Percentiles rank a stretch among this genome's conserved stretches.
Conservation (phyloP, 805 yeast genomes). For the Saccharomycopsis capsularis region DNA sequence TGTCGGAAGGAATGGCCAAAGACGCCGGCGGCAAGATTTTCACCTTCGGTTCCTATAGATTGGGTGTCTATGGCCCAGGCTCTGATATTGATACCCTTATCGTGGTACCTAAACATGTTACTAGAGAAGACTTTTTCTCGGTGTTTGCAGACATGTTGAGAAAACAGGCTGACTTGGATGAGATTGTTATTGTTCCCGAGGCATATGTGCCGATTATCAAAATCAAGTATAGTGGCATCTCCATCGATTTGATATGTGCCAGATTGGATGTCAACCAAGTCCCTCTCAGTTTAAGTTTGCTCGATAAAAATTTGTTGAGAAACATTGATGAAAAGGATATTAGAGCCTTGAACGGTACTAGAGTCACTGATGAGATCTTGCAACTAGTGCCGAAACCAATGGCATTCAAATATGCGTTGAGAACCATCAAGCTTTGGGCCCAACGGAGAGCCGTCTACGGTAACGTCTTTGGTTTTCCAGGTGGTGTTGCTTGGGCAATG, state of each 20-base stretch:
- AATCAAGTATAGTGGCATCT: conserved; percentile 81
- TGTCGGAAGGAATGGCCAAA: conserved; percentile 95
- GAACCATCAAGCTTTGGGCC: conserved; percentile 96
- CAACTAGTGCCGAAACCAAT: conserved; percentile 86
- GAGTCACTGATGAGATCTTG: conserved; percentile 93
- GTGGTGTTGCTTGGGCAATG: conserved; percentile 99
- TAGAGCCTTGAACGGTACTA: conserved; percentile 87
- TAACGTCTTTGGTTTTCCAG: conserved; percentile 95
- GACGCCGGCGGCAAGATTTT: conserved; percentile 99
- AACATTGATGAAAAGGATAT: conserved; percentile 89
- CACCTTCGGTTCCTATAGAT: conserved; percentile 87
- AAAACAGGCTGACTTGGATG: conserved; percentile 75
- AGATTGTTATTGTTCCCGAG: conserved; percentile 89
- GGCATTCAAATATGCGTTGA: conserved; percentile 83
- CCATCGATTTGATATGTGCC: conserved; percentile 87
- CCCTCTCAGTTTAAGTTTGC: conserved; percentile 64
- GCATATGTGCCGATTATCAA: conserved; percentile 97
- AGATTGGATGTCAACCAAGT: conserved; percentile 76
- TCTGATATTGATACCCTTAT: conserved; percentile 94
- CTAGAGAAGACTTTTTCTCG: conserved; percentile 81
- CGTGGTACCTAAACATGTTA: conserved; percentile 95
- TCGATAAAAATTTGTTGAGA: conserved; percentile 76
- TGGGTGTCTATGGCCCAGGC: conserved; percentile 98
- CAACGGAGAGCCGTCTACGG: conserved; percentile 90
- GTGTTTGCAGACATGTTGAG: conserved; percentile 69